Evolutionary conservation across 371 early-diverging fungal species (phyloP).

Genomic region (Saksenaea vasiformis): DNA sequence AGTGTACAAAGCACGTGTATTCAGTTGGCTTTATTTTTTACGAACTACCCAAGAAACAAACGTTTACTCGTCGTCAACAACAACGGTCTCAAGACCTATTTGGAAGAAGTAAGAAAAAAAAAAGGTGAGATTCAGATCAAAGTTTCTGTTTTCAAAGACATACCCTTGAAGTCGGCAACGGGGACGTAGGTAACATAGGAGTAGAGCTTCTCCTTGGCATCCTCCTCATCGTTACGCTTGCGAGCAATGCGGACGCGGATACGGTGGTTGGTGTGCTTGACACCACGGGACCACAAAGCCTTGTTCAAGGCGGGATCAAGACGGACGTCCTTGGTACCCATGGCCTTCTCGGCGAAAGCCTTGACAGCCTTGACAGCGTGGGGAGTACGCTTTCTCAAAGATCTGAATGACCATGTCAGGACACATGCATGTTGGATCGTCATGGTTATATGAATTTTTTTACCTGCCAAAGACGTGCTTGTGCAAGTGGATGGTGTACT

Average conservation of each 20-base stretch:
- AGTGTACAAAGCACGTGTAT: not conserved
- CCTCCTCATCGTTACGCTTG: slow-evolving; percentile 94
- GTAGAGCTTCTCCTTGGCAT: slow-evolving; percentile 94
- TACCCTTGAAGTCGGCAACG: slow-evolving; percentile 85
- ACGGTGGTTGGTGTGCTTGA: slow-evolving; percentile 91
- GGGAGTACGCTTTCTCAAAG: slow-evolving; percentile 97
- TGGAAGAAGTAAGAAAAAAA: not conserved
- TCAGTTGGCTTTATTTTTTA: slow-evolving; percentile 2
- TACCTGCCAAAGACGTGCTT: slow-evolving; percentile 68
- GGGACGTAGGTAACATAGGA: slow-evolving; percentile 88
- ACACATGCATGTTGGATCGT: not conserved
- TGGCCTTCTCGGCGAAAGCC: slow-evolving; percentile 83
- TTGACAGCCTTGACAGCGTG: slow-evolving; percentile 92
- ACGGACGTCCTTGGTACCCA: slow-evolving; percentile 90
- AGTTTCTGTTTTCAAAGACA: slow-evolving; percentile 7
- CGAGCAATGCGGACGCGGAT: slow-evolving; percentile 93
- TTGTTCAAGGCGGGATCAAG: slow-evolving; percentile 81
- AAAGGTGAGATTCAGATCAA: not conserved
- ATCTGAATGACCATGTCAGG: slow-evolving; percentile 24
- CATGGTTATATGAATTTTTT: not conserved
- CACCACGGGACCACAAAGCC: slow-evolving; percentile 88
- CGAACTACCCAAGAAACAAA: not conserved
- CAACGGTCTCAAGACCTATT: slow-evolving; percentile 28
- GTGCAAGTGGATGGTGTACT: slow-evolving; percentile 96
- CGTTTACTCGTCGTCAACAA: slow-evolving; percentile 34